These are phyloP conservation scores for Lantana camara DNA, from an alignment of 257 asterid genomes.

Conservation along the genomic window DNA sequence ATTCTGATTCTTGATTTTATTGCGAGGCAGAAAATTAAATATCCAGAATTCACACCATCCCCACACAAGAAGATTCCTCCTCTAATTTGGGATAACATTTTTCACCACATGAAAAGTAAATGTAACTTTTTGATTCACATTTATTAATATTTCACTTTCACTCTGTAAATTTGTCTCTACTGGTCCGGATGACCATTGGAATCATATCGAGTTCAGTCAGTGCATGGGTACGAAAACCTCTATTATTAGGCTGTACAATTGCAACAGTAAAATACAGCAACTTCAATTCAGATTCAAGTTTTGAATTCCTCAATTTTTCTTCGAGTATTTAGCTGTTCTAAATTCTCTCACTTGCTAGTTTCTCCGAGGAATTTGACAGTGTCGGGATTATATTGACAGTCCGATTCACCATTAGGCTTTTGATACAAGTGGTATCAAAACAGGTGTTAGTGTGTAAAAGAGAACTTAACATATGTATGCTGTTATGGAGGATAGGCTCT, in stretches of 20 bases:
- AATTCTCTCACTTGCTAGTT: background rate
- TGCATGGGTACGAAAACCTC: background rate
- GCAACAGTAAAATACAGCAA: background rate
- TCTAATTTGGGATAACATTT: background rate
- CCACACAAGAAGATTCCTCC: too few species aligned
- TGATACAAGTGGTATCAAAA: too few species aligned
- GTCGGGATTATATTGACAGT: too few species aligned
- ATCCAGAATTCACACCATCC: too few species aligned
- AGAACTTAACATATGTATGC: too few species aligned
- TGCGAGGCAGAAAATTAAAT: too few species aligned
- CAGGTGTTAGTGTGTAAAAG: too few species aligned
- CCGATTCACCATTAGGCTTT: too few species aligned
- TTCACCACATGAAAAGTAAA: background rate
- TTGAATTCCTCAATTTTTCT: background rate
- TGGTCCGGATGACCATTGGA: slow-evolving; percentile 18
- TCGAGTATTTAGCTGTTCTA: background rate
- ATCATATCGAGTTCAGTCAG: slow-evolving; percentile 1
- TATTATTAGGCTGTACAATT: background rate
- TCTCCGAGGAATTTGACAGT: too few species aligned
- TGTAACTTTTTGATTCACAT: background rate
- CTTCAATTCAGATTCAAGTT: background rate
- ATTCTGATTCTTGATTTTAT: too few species aligned
- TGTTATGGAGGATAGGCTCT: too few species aligned
- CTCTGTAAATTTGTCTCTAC: background rate
- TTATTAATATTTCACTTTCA: background rate